Evolutionary conservation across 495 filamentous ascomycete species (phyloP).

Genomic region (Aspergillus hancockii): DNA sequence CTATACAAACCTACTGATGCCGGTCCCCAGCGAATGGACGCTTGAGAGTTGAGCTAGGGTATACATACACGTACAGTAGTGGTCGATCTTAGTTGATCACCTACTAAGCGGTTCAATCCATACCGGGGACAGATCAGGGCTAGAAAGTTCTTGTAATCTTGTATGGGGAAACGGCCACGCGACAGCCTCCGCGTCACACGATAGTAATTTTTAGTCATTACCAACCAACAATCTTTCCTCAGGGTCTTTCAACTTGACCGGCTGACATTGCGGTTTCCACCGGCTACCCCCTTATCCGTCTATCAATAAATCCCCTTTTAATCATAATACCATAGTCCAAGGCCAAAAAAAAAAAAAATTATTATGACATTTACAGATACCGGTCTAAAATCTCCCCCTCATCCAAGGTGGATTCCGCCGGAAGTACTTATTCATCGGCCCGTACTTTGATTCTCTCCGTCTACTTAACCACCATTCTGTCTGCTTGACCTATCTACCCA

Average conservation of each 20-base stretch:
- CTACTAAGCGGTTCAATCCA: neutral
- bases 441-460: neutral
- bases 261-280: conserved; percentile 24
- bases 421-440: neutral
- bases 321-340: neutral
- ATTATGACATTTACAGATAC: neutral
- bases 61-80: conserved; percentile 10
- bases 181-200: neutral
- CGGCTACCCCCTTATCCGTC: conserved; percentile 14
- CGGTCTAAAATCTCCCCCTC: neutral
- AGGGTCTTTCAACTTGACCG: conserved; percentile 2
- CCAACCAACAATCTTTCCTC: neutral
- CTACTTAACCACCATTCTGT: neutral
- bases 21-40: neutral
- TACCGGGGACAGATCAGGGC: neutral
- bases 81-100: conserved; percentile 7
- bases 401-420: neutral
- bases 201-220: conserved; percentile 3
- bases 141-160: neutral
- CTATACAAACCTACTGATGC: too few relatives aligned
- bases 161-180: neutral
- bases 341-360: neutral
- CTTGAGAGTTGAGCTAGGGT: neutral
- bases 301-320: neutral
- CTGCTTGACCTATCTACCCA: neutral